These are phyloP conservation scores for Hypoxylon sp. DNA, from an alignment of 2,329 filamentous ascomycete species.

Conservation along the genomic window DNA sequence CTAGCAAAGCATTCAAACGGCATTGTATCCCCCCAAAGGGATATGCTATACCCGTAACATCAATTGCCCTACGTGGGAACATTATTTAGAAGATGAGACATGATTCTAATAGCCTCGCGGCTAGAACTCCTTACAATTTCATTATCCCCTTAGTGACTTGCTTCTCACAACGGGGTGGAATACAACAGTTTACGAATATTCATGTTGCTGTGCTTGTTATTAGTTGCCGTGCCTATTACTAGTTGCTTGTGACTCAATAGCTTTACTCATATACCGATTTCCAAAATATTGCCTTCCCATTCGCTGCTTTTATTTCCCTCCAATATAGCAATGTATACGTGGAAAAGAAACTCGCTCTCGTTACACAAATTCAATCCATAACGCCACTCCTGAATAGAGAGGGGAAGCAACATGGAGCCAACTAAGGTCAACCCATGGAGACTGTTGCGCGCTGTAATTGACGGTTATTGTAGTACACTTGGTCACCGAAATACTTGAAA, in stretches of 20 bases:
- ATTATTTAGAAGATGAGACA: slow-evolving; percentile 6
- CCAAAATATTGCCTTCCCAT: not conserved
- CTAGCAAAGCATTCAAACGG: slow-evolving; percentile 1
- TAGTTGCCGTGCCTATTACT: not conserved
- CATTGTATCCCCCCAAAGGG: not conserved
- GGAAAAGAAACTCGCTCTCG: not conserved
- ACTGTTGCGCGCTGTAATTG: not conserved
- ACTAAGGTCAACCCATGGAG: too few species aligned
- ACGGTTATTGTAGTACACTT: not conserved
- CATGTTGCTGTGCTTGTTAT: not conserved
- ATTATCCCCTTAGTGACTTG: not conserved
- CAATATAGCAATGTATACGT: too few species aligned
- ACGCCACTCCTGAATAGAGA: not conserved
- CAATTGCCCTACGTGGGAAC: slow-evolving; percentile 10
- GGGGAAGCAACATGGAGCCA: too few species aligned
- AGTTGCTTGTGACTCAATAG: slow-evolving; percentile 4
- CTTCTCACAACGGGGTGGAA: not conserved
- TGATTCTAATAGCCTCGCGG: slow-evolving; percentile 12
- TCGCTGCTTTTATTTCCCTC: not conserved
- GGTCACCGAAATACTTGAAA: not conserved
- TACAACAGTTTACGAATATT: not conserved
- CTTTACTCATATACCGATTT: not conserved
- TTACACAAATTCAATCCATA: not conserved
- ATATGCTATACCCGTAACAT: slow-evolving; percentile 2
- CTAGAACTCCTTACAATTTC: not conserved